These are phyloP conservation scores for Lotus japonicus DNA, from an alignment of 306 rosid species.

Conservation along the genomic window DNA sequence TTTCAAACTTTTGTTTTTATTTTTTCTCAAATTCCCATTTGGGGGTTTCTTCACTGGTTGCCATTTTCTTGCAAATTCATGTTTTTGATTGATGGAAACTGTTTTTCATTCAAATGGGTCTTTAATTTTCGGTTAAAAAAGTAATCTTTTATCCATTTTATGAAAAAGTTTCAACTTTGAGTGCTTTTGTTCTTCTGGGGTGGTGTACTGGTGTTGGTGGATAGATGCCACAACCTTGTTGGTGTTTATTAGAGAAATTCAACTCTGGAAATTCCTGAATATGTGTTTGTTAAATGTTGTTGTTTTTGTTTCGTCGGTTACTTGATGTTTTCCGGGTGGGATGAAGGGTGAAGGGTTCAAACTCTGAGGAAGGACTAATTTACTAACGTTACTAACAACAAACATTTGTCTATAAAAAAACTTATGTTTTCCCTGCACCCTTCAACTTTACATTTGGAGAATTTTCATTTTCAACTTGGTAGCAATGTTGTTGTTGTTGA, in stretches of 20 bases:
- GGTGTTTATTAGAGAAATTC: background rate
- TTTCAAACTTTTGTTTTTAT: background rate
- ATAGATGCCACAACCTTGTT: background rate
- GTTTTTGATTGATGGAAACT: background rate
- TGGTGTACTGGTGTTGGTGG: no score
- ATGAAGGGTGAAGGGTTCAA: no score
- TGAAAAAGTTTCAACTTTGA: background rate
- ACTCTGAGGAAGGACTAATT: no score
- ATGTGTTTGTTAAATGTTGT: background rate
- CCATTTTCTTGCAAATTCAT: background rate
- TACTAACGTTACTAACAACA: no score
- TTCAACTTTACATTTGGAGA: background rate
- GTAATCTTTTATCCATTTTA: background rate
- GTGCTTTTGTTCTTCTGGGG: background rate
- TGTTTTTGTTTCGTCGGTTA: background rate
- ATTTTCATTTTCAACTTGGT: background rate
- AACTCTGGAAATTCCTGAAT: background rate
- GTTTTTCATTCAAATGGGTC: background rate
- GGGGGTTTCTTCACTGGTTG: background rate
- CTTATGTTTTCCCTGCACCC: background rate
- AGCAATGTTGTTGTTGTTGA: background rate
- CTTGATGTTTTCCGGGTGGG: no score
- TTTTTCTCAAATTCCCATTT: background rate
- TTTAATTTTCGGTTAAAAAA: background rate
- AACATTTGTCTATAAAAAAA: no score